Evolutionary conservation across 345 rosid species (phyloP), one percentile per base, ranked within the genome.

Genomic region (Syzygium jambos): DNA sequence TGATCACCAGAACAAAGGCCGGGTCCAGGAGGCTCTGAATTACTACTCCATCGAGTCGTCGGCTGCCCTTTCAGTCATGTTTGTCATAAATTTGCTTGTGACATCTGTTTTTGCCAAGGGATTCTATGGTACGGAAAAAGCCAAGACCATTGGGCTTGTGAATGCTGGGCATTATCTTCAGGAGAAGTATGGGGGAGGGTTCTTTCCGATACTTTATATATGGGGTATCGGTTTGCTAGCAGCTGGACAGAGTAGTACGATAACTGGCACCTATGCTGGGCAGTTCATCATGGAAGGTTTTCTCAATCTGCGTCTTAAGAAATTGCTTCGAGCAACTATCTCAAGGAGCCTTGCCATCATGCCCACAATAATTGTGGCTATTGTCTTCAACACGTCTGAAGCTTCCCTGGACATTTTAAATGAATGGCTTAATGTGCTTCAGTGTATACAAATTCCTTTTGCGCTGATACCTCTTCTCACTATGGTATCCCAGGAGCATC

Each of bases 211-310:
- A 90, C 95, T 95, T 78, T 95, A 96, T 85, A 95, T 97, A 23
- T 96, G 98, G 99, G 98, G 99, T 73, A 91, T 97, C n/a, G 99
- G 99, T 7, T 90, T 97, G 91, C 90, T 95, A 89, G 99, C 99
- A 9, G 99, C 98, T 38, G 98, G 98, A 87, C 98, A 97, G 86
- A 97, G 98, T 88, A 96, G 99, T 87, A 97, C 98, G 19, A 96
- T 97, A 88, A 97, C 99, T 0, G 98, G 99, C 68, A 97, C 99
- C 29, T 96, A 97, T 84, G 98, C 99, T 16, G 98, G 99, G 25
- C 99, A 96, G 93, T 97, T 97, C 90, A 96, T 97, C 86, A 97
- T 96, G 99, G 99, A 97, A 21, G 98, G 98, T 43, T 96, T 97
- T 89, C 94, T 97, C 77, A 94, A 96, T 88, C 95, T 96, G 85